Percentiles rank a stretch among this genome's conserved stretches.
These are phyloP conservation scores for Didymella keratinophila DNA, from an alignment of 2,329 filamentous ascomycete species.

Conservation along the genomic window DNA sequence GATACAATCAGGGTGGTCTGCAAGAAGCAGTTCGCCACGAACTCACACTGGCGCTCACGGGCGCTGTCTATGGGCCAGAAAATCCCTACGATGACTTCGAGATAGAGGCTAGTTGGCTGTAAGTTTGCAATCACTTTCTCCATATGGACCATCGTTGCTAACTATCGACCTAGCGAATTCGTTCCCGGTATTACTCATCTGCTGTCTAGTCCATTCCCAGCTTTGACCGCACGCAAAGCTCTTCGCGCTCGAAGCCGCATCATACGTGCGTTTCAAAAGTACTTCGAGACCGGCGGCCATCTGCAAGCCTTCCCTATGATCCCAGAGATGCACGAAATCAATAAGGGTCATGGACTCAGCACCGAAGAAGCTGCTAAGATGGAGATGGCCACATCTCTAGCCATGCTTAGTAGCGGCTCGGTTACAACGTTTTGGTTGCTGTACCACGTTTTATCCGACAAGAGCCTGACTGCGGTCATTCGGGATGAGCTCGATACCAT, in stretches of 20 bases:
- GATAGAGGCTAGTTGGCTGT: conserved; percentile 51
- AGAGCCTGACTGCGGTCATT: conserved; percentile 36
- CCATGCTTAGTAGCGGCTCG: conserved; percentile 53
- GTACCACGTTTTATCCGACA: conserved; percentile 49
- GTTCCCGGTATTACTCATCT: conserved; percentile 37
- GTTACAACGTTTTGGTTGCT: conserved; percentile 55
- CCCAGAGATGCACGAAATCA: conserved; percentile 48
- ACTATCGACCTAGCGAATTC: conserved; percentile 24
- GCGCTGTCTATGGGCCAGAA: conserved; percentile 53
- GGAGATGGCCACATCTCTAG: conserved; percentile 54
- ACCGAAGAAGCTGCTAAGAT: conserved; percentile 52
- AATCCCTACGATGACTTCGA: conserved; percentile 52
- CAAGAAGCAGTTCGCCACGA: conserved; percentile 41
- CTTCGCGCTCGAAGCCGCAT: conserved; percentile 48
- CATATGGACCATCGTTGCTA: neutral
- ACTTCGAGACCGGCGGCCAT: conserved; percentile 52
- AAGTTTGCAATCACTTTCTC: conserved; percentile 9
- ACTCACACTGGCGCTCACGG: conserved; percentile 50
- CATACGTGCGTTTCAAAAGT: conserved; percentile 47
- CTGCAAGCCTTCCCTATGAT: conserved; percentile 51
- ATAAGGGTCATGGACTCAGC: conserved; percentile 42
- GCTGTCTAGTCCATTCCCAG: conserved; percentile 30
- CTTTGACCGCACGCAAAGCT: conserved; percentile 44
- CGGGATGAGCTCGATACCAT: conserved; percentile 41
- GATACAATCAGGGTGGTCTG: conserved; percentile 12